These are phyloP conservation scores for Neurospora sublineolata DNA, from an alignment of 495 filamentous ascomycete genomes.

Conservation along the genomic window DNA sequence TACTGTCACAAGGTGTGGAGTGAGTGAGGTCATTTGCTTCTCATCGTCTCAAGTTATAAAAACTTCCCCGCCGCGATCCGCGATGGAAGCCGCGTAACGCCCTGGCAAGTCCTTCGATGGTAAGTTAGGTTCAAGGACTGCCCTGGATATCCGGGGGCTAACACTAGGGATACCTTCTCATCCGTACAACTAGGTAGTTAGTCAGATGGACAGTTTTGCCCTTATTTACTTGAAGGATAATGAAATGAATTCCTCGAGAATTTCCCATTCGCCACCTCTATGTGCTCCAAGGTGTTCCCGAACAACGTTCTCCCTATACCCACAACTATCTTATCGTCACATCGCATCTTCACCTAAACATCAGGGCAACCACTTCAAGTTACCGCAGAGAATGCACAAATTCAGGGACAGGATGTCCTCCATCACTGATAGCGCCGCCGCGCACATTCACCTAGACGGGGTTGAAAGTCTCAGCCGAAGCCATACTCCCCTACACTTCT, in stretches of 20 bases:
- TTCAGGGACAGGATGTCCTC: not conserved
- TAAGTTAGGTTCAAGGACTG: not conserved
- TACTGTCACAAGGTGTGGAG: not conserved
- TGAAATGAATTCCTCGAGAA: not conserved
- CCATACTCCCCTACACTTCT: not conserved
- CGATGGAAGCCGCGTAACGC: not conserved
- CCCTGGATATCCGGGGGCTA: not conserved
- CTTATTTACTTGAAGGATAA: not conserved
- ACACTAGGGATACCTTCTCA: not conserved
- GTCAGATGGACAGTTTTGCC: not conserved
- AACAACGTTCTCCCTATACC: not conserved
- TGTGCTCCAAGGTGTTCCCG: not conserved
- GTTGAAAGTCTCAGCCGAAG: not conserved
- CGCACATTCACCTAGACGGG: not conserved
- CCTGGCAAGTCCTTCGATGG: not conserved
- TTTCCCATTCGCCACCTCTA: not conserved
- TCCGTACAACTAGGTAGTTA: not conserved
- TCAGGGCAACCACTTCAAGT: not conserved
- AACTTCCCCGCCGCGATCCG: not conserved
- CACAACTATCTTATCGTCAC: not conserved
- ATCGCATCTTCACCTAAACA: not conserved
- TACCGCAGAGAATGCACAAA: not conserved
- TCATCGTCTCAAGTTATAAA: not conserved
- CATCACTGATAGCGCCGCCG: not conserved
- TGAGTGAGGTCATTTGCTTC: not conserved